phyloP scores from a whole-genome alignment of 2,329 filamentous ascomycete species.

The Pyrenophora tritici-repentis region DNA sequence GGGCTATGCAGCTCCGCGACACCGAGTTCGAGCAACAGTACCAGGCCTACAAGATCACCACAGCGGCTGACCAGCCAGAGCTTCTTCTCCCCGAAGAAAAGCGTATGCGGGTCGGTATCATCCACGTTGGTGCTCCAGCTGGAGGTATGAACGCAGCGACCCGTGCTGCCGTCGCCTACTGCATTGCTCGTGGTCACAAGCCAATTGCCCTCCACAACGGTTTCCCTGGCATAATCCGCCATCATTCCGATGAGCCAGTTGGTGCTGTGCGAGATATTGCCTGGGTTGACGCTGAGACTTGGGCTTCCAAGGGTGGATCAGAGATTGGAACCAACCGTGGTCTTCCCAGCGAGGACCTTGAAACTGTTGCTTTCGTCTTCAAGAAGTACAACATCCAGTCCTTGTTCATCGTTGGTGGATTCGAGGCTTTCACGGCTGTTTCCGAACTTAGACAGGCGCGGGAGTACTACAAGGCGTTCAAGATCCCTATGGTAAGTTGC shows the following conservation, averaged over 20 bases:
- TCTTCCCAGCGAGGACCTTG: conserved; percentile 85
- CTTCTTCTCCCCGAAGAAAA: conserved; percentile 71
- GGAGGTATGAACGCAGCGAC: conserved; percentile 99
- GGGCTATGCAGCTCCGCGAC: conserved; percentile 86
- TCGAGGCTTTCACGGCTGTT: conserved; percentile 93
- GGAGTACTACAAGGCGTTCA: conserved; percentile 78
- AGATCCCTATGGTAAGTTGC: conserved; percentile 73
- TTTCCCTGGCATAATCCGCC: conserved; percentile 89
- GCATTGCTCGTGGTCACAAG: conserved; percentile 86
- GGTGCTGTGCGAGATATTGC: conserved; percentile 83
- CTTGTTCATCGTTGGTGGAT: conserved; percentile 89
- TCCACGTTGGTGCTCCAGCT: conserved; percentile 94
- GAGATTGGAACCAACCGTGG: conserved; percentile 98
- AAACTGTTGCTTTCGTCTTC: conserved; percentile 80
- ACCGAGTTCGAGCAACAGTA: conserved; percentile 94
- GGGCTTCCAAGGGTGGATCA: conserved; percentile 95
- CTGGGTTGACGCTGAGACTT: conserved; percentile 93
- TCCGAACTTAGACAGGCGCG: conserved; percentile 84
- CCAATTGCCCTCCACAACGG: conserved; percentile 94
- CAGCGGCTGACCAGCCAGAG: conserved; percentile 74
- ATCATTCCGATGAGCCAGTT: conserved; percentile 81
- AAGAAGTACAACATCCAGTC: conserved; percentile 87
- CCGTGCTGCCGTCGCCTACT: conserved; percentile 90
- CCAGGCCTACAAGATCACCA: conserved; percentile 87
- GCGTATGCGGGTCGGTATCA: conserved; percentile 92